Conservation (phyloP, 495 filamentous ascomycete genomes). For the Astrothelium subdiscretum region DNA sequence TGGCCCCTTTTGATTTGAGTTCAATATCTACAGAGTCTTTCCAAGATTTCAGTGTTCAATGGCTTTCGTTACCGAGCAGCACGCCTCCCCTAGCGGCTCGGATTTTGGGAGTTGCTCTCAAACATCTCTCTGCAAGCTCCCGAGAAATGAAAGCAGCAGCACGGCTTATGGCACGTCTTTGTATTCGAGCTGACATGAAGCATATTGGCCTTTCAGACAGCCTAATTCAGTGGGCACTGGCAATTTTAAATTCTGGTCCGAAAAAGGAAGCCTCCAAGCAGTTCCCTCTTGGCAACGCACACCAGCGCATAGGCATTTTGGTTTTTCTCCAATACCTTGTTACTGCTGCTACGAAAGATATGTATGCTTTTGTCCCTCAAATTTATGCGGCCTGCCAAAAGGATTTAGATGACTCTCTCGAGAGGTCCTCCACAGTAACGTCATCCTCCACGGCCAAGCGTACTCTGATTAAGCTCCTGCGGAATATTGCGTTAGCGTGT, state of each 20-base stretch:
- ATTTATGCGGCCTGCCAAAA: conserved; percentile 44
- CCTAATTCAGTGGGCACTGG: conserved; percentile 57
- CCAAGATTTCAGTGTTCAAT: conserved; percentile 10
- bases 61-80: conserved; percentile 37
- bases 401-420: conserved; percentile 28
- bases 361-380: conserved; percentile 37
- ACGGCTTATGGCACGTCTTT: conserved; percentile 64
- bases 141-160: conserved; percentile 61
- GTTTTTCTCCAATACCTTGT: conserved; percentile 67
- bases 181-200: conserved; percentile 82
- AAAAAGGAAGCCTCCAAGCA: conserved; percentile 4
- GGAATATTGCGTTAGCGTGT: conserved; percentile 38
- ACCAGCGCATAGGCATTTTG: conserved; percentile 60
- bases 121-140: conserved; percentile 76
- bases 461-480: conserved; percentile 68
- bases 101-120: conserved; percentile 57
- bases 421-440: not conserved
- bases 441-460: conserved; percentile 68
- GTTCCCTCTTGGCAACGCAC: not conserved
- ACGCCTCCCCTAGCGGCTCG: conserved; percentile 59
- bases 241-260: conserved; percentile 34
- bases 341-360: conserved; percentile 41
- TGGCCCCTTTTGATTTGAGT: conserved; percentile 85
- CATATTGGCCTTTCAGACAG: conserved; percentile 53
- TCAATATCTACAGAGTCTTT: conserved; percentile 56